phyloP scores from a whole-genome alignment of 2,329 filamentous ascomycete genomes.

The Ceratocystis smalleyi region DNA sequence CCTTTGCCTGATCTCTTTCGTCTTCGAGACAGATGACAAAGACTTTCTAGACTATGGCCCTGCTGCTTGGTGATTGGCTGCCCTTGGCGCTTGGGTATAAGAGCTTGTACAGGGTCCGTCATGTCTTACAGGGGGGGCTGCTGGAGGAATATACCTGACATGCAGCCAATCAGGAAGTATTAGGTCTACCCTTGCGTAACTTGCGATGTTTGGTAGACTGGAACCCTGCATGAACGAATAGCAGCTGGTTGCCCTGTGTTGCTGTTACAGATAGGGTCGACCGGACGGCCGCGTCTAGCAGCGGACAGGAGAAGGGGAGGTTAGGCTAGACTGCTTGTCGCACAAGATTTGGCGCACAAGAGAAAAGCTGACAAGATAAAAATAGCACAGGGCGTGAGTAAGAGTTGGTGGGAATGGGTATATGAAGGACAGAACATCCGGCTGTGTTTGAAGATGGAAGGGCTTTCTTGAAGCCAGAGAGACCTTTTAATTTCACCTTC shows the following conservation, averaged over 20 bases:
- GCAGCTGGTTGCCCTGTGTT: too few relatives aligned
- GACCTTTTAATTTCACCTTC: neutral
- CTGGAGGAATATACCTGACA: neutral
- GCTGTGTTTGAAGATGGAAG: neutral
- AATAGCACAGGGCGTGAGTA: neutral
- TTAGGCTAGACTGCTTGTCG: neutral
- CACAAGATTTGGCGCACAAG: neutral
- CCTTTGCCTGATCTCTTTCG: too few relatives aligned
- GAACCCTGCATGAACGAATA: too few relatives aligned
- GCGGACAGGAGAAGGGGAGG: neutral
- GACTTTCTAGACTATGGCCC: neutral
- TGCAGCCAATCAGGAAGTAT: neutral
- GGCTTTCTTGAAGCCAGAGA: neutral
- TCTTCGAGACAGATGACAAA: too few relatives aligned
- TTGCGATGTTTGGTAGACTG: too few relatives aligned
- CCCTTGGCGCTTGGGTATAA: neutral
- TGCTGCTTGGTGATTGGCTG: constrained; percentile 4
- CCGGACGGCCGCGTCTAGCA: neutral
- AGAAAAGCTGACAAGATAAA: neutral
- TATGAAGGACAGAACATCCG: neutral
- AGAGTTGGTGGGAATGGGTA: neutral
- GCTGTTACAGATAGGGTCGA: neutral
- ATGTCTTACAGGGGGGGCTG: neutral
- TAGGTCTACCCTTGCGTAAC: too few relatives aligned
- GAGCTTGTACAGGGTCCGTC: neutral